Base-by-base conservation (phyloP, 352 stramenopile genomes). In the Pythium insidiosum region DNA sequence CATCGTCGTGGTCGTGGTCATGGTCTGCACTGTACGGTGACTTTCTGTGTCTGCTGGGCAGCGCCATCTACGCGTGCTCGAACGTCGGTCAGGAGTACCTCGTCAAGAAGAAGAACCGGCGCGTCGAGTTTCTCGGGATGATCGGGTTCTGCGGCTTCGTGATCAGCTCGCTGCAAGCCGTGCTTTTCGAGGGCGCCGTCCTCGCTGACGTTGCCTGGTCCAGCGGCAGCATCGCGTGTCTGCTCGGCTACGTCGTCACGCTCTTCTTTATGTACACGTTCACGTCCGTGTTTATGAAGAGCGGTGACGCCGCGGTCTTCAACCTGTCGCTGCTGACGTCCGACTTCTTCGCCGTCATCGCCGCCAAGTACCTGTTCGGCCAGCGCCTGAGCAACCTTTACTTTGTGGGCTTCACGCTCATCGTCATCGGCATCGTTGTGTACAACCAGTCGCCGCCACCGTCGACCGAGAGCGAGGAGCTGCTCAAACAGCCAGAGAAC, bases 281-380 rank as follows among this genome's bases (percentile, higher is more conserved):
- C 40, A 95, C 82, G 4, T 93, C 83, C 43, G 72, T 72, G 47
- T 86, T 86, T 49, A 68, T 86, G 41, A 76, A 83, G 23, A 70
- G 73, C 10, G 83, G 77, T 28, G 95, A 99, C 75, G 89, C 95
- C 7, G 94, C 94, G 9, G 63, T 98, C 21, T 94, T 98, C 57
- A 98, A 98, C 69, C 61, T 99, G 34, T 97, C 87, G 10, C 60
- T 99, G 43, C 88, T 99, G 54, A 96, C 92, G 15, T 95, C 90
- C 38, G 95, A 98, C 59, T 81, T 98, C 29, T 99, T 97, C 66
- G 90, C 91, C 0, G 88, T 98, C 38, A 63, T 94, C 20, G 76
- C 70, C 4, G 68, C 61, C 92, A 59, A 95, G 92, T 86, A 85
- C 68, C 43, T 96, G 64, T 83, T 81, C 96, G 46, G 80, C 36